Evolutionary conservation across 164 flowering plant species (phyloP).

Genomic region (Liriodendron chinense): DNA sequence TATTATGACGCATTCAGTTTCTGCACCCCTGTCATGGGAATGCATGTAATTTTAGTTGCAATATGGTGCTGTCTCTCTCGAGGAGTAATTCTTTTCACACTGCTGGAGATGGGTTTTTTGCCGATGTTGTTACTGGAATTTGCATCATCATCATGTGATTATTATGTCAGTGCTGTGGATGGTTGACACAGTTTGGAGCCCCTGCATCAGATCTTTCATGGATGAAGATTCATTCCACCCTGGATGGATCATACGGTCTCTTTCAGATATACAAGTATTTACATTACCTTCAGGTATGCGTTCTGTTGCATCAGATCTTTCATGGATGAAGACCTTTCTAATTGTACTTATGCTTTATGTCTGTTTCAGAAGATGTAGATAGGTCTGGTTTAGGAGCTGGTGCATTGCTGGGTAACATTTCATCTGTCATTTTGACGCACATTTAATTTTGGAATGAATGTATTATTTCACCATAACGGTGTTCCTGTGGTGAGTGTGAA

Average conservation of each 20-base stretch:
- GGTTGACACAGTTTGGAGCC: neutral
- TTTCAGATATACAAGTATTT: too few species aligned
- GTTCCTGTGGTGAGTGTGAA: neutral
- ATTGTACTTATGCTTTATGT: neutral
- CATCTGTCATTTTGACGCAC: too few species aligned
- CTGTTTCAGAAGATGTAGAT: neutral
- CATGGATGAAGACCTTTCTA: neutral
- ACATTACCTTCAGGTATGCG: too few species aligned
- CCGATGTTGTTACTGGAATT: neutral
- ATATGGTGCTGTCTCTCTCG: neutral
- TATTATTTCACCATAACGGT: too few species aligned
- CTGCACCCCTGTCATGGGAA: neutral
- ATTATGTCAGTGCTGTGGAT: neutral
- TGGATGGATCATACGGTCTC: too few species aligned
- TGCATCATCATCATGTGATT: neutral
- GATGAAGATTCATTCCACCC: neutral
- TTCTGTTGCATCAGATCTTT: too few species aligned
- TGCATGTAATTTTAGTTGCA: neutral
- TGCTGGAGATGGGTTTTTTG: neutral
- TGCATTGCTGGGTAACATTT: neutral
- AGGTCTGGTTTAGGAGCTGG: neutral
- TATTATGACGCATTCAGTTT: neutral
- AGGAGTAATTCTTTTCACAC: neutral
- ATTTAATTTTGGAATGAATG: neutral
- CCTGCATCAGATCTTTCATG: neutral